Percentiles rank a stretch among this genome's conserved stretches.
Conservation (phyloP, 192 early-diverging fungal genomes). For the Endogone sp. region DNA sequence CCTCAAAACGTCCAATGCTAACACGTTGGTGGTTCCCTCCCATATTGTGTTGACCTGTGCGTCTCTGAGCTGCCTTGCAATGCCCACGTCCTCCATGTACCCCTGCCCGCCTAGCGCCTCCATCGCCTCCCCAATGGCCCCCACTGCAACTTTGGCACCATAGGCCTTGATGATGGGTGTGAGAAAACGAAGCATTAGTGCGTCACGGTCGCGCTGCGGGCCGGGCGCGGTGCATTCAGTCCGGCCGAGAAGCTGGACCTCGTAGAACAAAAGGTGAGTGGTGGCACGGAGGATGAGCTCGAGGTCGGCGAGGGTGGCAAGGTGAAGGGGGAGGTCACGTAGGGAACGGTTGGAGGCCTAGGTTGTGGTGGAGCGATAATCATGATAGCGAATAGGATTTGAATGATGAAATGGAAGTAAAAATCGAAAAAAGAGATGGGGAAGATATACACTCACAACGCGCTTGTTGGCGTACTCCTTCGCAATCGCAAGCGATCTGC, state of each 20-base stretch:
- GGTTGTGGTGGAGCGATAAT: not conserved
- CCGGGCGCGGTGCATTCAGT: conserved; percentile 33
- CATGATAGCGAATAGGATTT: not conserved
- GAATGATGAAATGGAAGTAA: not conserved
- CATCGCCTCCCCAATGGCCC: conserved; percentile 50
- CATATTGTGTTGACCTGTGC: conserved; percentile 67
- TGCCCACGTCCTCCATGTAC: conserved; percentile 71
- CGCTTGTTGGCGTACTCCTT: conserved; percentile 62
- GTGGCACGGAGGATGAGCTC: conserved; percentile 49
- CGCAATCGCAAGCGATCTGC: conserved; percentile 40
- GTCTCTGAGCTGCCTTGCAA: conserved; percentile 55
- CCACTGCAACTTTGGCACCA: conserved; percentile 42
- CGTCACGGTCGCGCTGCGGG: conserved; percentile 14
- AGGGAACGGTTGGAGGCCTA: conserved; percentile 51
- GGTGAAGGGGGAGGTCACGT: conserved; percentile 54
- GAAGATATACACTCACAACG: conserved; percentile 20
- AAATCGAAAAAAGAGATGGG: not conserved
- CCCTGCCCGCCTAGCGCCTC: conserved; percentile 71
- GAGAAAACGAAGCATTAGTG: conserved; percentile 52
- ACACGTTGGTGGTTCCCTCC: conserved; percentile 73
- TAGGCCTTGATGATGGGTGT: conserved; percentile 66
- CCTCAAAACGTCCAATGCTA: conserved; percentile 57
- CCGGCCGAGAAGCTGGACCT: conserved; percentile 50
- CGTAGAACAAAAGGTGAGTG: conserved; percentile 53
- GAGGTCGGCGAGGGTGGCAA: conserved; percentile 50